A percentile compares a stretch with the other conserved stretches of the same genome.
These are phyloP conservation scores for Epichloe bromicola DNA, from an alignment of 2,329 filamentous ascomycete genomes.

Conservation along the genomic window DNA sequence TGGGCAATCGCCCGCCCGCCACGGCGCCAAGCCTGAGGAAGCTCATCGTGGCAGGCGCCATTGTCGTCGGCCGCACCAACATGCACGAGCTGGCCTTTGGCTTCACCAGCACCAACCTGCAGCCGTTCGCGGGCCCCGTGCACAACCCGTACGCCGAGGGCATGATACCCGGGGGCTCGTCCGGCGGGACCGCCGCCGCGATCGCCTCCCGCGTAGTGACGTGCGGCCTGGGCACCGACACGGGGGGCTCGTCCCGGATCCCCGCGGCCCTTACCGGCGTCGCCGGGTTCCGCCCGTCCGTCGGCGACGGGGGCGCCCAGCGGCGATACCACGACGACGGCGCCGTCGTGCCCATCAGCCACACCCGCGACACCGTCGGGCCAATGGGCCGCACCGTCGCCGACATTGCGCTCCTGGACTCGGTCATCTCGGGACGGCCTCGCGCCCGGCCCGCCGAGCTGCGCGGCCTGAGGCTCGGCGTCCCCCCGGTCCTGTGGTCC, in stretches of 20 bases:
- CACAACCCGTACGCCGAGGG: conserved; percentile 8
- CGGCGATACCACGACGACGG: conserved; percentile 7
- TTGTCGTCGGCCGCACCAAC: conserved; percentile 35
- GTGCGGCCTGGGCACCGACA: conserved; percentile 12
- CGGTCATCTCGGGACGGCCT: conserved; percentile 44
- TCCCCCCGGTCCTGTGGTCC: conserved; percentile 8
- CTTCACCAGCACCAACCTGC: conserved; percentile 9
- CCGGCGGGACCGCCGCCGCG: conserved; percentile 9
- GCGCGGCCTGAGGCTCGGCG: conserved; percentile 5
- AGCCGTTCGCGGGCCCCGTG: conserved; percentile 8
- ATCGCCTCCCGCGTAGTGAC: conserved; percentile 10
- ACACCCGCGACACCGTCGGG: conserved; percentile 54
- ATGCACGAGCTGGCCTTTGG: conserved; percentile 27
- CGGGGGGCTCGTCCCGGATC: conserved; percentile 10
- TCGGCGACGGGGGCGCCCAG: conserved; percentile 8
- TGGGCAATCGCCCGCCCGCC: conserved; percentile 1
- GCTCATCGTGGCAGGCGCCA: conserved; percentile 14
- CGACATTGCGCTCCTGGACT: conserved; percentile 50
- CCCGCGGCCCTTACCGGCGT: conserved; percentile 11
- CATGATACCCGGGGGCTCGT: conserved; percentile 12
- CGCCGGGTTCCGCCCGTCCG: conserved; percentile 9
- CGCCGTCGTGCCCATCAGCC: conserved; percentile 48
- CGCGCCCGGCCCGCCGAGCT: conserved; percentile 3
- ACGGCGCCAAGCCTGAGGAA: conserved; percentile 10
- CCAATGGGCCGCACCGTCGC: conserved; percentile 50